Evolutionary conservation across 192 early-diverging fungal genomes (phyloP).

Genomic region (Linnemannia exigua): DNA sequence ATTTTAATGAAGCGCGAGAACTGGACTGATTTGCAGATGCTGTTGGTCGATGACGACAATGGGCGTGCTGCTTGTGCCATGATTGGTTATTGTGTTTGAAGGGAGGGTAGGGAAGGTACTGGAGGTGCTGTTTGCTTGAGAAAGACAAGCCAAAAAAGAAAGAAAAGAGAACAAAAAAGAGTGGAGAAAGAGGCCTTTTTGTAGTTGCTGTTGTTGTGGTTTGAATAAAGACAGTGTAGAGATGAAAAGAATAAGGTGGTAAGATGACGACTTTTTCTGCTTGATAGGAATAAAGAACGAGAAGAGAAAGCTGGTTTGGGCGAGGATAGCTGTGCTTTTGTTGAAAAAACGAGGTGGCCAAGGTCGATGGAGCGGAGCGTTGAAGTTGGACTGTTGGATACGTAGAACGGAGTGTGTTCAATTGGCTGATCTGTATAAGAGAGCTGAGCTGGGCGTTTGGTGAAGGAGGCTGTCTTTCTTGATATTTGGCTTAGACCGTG

Average conservation of each 20-base stretch:
- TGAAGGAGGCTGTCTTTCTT: not conserved
- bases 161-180: not conserved
- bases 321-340: not conserved
- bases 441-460: constrained; percentile 4
- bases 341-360: not conserved
- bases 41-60: constrained; percentile 19
- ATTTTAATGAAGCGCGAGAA: constrained; percentile 57
- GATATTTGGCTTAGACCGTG: not conserved
- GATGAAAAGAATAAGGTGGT: not conserved
- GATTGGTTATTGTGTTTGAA: not conserved
- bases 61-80: constrained; percentile 22
- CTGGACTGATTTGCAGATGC: constrained; percentile 53
- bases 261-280: not conserved
- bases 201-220: not conserved
- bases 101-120: not conserved
- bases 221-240: not conserved
- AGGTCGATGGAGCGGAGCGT: not conserved
- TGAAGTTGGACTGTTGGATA: not conserved
- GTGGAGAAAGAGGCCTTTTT: too few relatives aligned
- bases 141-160: not conserved
- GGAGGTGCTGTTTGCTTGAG: not conserved
- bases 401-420: not conserved
- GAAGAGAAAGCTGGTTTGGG: not conserved
- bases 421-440: not conserved
- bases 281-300: not conserved